A percentile compares a stretch with the other conserved stretches of the same genome.
These are phyloP conservation scores for Ascochyta pisi DNA, from an alignment of 2,329 filamentous ascomycete genomes.

Conservation along the genomic window DNA sequence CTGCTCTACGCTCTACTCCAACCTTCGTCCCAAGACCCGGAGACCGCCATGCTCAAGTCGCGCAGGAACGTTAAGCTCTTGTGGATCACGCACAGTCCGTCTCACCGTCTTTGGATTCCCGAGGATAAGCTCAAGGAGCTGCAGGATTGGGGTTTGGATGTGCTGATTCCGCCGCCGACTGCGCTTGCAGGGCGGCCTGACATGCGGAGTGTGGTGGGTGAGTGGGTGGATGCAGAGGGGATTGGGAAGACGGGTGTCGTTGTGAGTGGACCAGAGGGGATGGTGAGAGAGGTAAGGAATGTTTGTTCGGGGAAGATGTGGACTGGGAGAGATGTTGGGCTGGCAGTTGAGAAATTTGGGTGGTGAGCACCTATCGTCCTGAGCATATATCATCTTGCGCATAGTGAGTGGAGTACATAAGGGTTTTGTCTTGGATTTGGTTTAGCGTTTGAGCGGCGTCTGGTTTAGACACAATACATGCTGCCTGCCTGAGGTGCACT, in stretches of 20 bases:
- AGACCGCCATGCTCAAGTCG: slow-evolving; percentile 18
- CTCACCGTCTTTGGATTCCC: slow-evolving; percentile 64
- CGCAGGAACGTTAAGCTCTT: slow-evolving; percentile 57
- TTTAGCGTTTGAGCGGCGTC: slow-evolving; percentile 5
- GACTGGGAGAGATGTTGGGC: slow-evolving; percentile 57
- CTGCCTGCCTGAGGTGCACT: background rate
- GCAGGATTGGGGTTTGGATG: slow-evolving; percentile 56
- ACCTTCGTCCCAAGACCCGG: slow-evolving; percentile 16
- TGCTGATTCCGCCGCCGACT: slow-evolving; percentile 64
- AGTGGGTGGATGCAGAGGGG: slow-evolving; percentile 42
- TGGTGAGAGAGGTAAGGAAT: slow-evolving; percentile 68
- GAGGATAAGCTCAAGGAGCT: slow-evolving; percentile 58
- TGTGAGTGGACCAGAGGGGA: slow-evolving; percentile 67
- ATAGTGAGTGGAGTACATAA: background rate
- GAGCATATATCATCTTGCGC: background rate
- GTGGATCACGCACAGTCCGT: slow-evolving; percentile 64
- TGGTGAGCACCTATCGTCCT: slow-evolving; percentile 52
- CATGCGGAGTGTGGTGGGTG: slow-evolving; percentile 53
- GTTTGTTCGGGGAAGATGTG: slow-evolving; percentile 59
- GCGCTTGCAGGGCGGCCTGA: slow-evolving; percentile 62
- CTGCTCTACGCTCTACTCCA: slow-evolving; percentile 61
- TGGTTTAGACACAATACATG: background rate
- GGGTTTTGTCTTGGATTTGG: background rate
- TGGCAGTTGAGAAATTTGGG: slow-evolving; percentile 72
- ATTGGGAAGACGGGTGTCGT: slow-evolving; percentile 58